Evolutionary conservation across 495 filamentous ascomycete genomes (phyloP), one percentile per base, ranked within the genome.

Genomic region (Coniosporium apollinis): DNA sequence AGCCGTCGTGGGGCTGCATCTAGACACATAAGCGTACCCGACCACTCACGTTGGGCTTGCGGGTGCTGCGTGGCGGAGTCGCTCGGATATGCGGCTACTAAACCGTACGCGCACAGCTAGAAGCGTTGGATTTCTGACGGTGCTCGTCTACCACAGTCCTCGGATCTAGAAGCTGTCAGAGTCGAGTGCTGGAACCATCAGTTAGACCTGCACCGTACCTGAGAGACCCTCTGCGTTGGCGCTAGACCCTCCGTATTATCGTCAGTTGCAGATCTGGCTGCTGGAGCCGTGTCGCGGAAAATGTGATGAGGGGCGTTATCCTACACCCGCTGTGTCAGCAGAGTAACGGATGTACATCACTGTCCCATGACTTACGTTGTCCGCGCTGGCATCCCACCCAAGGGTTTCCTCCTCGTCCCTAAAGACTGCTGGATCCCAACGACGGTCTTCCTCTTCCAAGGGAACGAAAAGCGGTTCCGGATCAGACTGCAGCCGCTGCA

Each of bases 351-450:
- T 54, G 18, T n/a, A n/a, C n/a, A n/a, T n/a, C n/a, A n/a, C n/a
- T n/a, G n/a, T n/a, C n/a, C n/a, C 68, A 54, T 39, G 54, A 48
- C 47, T 34, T 37, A 50, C 50, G 36, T 39, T 29, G 13, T 67
- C 65, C 16, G 64, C 74, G 43, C 68, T 79, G 8, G 74, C 69
- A 60, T 92, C 75, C 85, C 86, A 94, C 19, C 76, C 74, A 20
- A 94, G 62, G 33, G 72, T 75, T 38, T 79, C 82, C 11, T 51
- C 52, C 28, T 83, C 75, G 17, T 76, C 76, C 13, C 79, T 72
- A 14, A 76, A 70, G 36, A 80, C 73, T 22, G 73, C 64, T 2
- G 84, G 84, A 52, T 89, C 82, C 85, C 85, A 94, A 45, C 67
- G 61, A 22, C 58, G 51, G 43, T 84, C 75, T 43, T 87, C 81